Evolutionary conservation across 352 stramenopile genomes (phyloP), one percentile per base, ranked within the genome.

Genomic region (Globisporangium polare): DNA sequence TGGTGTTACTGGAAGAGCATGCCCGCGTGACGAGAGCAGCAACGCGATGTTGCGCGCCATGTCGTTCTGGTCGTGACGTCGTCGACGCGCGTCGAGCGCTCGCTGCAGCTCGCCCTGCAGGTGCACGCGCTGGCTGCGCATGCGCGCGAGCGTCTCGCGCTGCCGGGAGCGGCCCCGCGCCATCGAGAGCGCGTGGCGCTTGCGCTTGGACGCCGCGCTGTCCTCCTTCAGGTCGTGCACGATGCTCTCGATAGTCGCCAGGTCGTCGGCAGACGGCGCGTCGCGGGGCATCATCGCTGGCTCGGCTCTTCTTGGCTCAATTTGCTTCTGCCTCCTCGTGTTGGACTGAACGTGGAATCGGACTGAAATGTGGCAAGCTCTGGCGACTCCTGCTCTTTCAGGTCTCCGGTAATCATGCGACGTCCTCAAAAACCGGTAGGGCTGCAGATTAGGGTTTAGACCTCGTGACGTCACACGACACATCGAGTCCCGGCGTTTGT

Each of bases 101-200:
- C 22, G 64, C 60, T 72, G 55, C 46, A 75, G 61, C 45, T 63
- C 61, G 45, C 57, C 35, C 29, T 65, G 52, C 53, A 75, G 27
- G 0, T 67, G 45, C 24, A 65, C 52, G 49, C 71, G 71, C 53
- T 75, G 65, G 39, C 67, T 68, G 7, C 68, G 26, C 65, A 75
- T 69, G 15, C 50, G 59, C 8, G 58, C 57, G 60, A 75, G 71
- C 20, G 68, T 56, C 12, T 60, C 56, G 24, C 68, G 65, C 42
- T 75, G 65, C 46, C 68, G 58, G 31, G 68, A 72, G 41, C 68
- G 60, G 17, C 68, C 68, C 55, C 54, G 53, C 2, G 68, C 68
- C 68, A 72, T 75, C 3, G 52, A 58, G 52, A 58, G 52, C 52
- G 52, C 52, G 37, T 58, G 52, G 33, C 52, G 52, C 33, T 58